A percentile compares a stretch with the other conserved stretches of the same genome.
Conservation (phyloP, 2,329 filamentous ascomycete genomes). For the Didymella exigua region DNA sequence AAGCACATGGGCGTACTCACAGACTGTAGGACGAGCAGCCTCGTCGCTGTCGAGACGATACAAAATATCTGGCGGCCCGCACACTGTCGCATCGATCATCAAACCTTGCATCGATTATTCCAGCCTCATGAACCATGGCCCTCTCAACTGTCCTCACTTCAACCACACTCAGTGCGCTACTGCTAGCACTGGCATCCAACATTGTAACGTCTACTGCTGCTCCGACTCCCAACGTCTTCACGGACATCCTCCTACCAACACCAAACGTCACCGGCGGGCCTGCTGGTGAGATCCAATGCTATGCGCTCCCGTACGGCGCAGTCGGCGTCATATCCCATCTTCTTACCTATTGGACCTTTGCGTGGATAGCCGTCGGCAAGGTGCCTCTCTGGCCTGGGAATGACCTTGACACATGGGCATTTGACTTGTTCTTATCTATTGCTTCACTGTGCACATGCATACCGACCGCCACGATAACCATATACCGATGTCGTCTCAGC, state of each 20-base stretch:
- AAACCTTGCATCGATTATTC: not conserved
- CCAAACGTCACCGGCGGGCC: constrained; percentile 18
- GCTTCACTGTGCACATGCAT: constrained; percentile 16
- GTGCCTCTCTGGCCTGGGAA: constrained; percentile 19
- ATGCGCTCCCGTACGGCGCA: constrained; percentile 26
- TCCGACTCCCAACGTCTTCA: not conserved
- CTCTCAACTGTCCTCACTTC: not conserved
- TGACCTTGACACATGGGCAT: constrained; percentile 2
- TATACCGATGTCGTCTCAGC: constrained; percentile 22
- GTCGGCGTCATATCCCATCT: constrained; percentile 48
- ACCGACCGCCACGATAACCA: constrained; percentile 19
- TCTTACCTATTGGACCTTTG: constrained; percentile 49
- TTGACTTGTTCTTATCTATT: constrained; percentile 15
- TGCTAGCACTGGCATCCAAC: not conserved
- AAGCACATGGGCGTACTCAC: not conserved
- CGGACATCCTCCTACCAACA: constrained; percentile 9
- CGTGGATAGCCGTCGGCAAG: constrained; percentile 49
- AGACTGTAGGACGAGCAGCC: not conserved
- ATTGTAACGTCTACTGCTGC: not conserved
- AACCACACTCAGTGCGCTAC: not conserved
- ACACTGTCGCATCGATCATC: not conserved
- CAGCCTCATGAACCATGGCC: not conserved
- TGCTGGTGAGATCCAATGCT: constrained; percentile 26
- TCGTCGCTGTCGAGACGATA: not conserved
- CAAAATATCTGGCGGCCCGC: not conserved